A percentile compares a stretch with the other conserved stretches of the same genome.
Conservation (phyloP, 2,329 filamentous ascomycete species). For the Colletotrichum navitas region DNA sequence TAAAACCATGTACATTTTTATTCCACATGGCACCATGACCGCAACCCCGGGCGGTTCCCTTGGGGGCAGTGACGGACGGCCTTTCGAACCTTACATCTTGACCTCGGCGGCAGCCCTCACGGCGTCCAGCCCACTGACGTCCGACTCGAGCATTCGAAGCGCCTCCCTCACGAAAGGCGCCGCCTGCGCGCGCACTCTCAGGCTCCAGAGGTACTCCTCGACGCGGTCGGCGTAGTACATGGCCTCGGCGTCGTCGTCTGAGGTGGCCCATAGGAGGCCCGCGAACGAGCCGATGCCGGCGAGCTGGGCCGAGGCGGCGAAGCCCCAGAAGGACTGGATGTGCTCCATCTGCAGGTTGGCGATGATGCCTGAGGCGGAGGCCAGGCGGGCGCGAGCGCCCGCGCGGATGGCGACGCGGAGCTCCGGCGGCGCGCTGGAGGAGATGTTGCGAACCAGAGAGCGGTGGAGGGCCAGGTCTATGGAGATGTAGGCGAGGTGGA, state of each 20-base stretch:
- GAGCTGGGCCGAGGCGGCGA: conserved; percentile 58
- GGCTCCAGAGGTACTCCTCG: conserved; percentile 57
- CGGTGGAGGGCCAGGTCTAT: conserved; percentile 65
- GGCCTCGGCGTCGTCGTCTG: conserved; percentile 54
- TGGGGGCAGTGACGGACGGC: not conserved
- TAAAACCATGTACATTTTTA: not conserved
- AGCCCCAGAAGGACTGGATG: conserved; percentile 61
- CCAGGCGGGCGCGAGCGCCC: conserved; percentile 55
- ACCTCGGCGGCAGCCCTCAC: conserved; percentile 40
- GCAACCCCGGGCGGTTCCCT: not conserved
- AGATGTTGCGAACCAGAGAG: conserved; percentile 60
- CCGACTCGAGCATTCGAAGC: conserved; percentile 53
- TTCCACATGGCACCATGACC: not conserved
- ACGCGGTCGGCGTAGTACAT: conserved; percentile 55
- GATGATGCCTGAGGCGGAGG: conserved; percentile 56
- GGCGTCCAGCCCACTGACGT: conserved; percentile 40
- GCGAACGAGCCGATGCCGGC: conserved; percentile 58
- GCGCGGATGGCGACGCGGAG: conserved; percentile 52
- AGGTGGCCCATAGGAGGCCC: conserved; percentile 57
- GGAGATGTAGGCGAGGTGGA: conserved; percentile 65
- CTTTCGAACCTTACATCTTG: conserved; percentile 28
- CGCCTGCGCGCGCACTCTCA: conserved; percentile 55
- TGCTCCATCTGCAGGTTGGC: conserved; percentile 59
- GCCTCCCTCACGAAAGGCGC: conserved; percentile 56
- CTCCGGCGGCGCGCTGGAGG: conserved; percentile 48